These are phyloP conservation scores for Herpetospermum pedunculosum DNA, from an alignment of 306 rosid species.

Conservation along the genomic window DNA sequence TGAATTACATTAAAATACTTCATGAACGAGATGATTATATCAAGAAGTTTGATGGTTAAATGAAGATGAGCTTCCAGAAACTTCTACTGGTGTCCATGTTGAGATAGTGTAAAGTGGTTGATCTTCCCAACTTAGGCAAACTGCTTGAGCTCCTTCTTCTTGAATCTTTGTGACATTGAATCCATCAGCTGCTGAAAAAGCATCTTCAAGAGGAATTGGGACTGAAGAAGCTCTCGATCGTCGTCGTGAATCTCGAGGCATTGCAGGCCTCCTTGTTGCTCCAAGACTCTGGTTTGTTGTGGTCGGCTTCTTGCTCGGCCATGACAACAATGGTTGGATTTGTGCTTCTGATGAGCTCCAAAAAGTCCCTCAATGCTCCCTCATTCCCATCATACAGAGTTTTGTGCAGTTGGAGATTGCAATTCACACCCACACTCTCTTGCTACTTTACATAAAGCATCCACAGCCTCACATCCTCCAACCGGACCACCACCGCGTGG, in stretches of 20 bases:
- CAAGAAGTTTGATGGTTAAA: slow-evolving; percentile 27
- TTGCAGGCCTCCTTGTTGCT: slow-evolving; percentile 69
- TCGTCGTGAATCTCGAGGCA: slow-evolving; percentile 26
- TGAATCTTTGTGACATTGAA: slow-evolving; percentile 46
- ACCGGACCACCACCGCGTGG: slow-evolving; percentile 87
- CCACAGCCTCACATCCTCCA: slow-evolving; percentile 97
- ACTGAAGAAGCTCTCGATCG: slow-evolving; percentile 52
- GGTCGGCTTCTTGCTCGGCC: slow-evolving; percentile 89
- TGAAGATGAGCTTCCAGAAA: slow-evolving; percentile 53
- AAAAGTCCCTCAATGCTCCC: slow-evolving; percentile 62
- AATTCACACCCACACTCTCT: slow-evolving; percentile 74
- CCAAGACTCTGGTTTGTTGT: slow-evolving; percentile 56
- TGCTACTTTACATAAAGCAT: slow-evolving; percentile 97
- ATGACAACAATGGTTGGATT: slow-evolving; percentile 45
- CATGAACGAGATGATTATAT: no score
- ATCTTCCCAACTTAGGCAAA: slow-evolving; percentile 62
- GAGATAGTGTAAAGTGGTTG: slow-evolving; percentile 74
- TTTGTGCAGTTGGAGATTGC: slow-evolving; percentile 78
- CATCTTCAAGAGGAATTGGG: slow-evolving; percentile 69
- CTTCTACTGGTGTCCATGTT: slow-evolving; percentile 67
- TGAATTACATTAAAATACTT: no score
- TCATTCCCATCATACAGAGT: slow-evolving; percentile 53
- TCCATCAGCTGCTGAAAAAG: slow-evolving; percentile 26
- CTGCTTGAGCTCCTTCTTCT: slow-evolving; percentile 31
- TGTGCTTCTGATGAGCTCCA: slow-evolving; percentile 79